These are phyloP conservation scores for Serpula lacrymans DNA, from an alignment of 768 basidiomycete genomes.

Conservation along the genomic window DNA sequence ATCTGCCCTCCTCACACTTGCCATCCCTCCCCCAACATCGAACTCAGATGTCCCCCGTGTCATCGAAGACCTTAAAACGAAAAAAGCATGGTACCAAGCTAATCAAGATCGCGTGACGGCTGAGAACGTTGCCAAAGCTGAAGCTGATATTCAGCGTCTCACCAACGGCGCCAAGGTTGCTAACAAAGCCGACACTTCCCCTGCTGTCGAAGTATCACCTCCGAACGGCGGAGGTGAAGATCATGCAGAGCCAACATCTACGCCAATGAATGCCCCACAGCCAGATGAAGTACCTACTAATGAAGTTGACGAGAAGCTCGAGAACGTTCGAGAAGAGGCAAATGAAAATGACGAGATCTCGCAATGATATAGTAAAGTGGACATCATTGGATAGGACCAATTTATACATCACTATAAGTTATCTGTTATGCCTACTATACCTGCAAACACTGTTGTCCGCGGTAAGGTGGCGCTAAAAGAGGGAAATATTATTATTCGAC, in stretches of 20 bases:
- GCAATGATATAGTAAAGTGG: constrained; percentile 7
- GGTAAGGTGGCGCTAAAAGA: no score
- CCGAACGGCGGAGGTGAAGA: constrained; percentile 38
- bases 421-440: constrained; percentile 18
- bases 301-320: constrained; percentile 42
- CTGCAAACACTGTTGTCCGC: constrained; percentile 11
- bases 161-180: constrained; percentile 38
- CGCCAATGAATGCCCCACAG: constrained; percentile 32
- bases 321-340: constrained; percentile 34
- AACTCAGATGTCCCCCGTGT: constrained; percentile 75
- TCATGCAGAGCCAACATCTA: constrained; percentile 44
- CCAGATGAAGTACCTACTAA: constrained; percentile 34
- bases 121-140: constrained; percentile 78
- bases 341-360: constrained; percentile 19
- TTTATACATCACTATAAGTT: constrained; percentile 13
- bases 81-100: constrained; percentile 93
- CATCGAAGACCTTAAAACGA: constrained; percentile 86
- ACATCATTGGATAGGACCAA: no score
- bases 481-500: constrained; percentile 27
- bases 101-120: constrained; percentile 82
- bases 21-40: constrained; percentile 86
- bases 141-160: constrained; percentile 68
- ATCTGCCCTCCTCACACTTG: constrained; percentile 79
- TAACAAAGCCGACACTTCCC: constrained; percentile 24
- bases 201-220: constrained; percentile 22